Evolutionary conservation across 148 eudicot genomes (phyloP), one percentile per base, ranked within the genome.

Genomic region (Polygonum maritimum): DNA sequence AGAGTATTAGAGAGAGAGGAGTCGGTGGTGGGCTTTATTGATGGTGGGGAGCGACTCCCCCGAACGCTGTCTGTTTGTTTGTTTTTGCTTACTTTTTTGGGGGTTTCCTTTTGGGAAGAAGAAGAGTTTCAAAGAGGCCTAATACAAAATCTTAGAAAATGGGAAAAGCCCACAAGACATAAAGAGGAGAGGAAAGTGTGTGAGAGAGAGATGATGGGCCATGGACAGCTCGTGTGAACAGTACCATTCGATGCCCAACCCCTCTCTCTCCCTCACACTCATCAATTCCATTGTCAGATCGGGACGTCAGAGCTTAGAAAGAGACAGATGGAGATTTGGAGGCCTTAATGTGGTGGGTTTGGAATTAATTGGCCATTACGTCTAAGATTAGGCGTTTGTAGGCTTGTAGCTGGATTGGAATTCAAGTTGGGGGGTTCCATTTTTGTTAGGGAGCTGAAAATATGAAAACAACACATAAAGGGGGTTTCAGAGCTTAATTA

Each of bases 161-260:
- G 69, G 39, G 12, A 63, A 41, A 67, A 67, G 44, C 21, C 41
- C 19, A 38, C 9, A 35, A 67, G 15, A 36, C 45, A 36, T 6
- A 65, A 35, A 63, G 41, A 55, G 21, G 22, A 19, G 62, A 21
- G 39, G 77, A 81, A 80, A 76, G 31, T 0, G 31, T 0, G 31
- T 0, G 31, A 26, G 31, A 26, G 31, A 26, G 76, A 83, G 82
- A 82, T 39, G 71, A 60, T 79, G 90, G 89, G 88, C 95, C 92
- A 87, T 85, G 19, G 82, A 78, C 86, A 85, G 82, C 82, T 84
- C 75, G 63, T 47, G 52, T 69, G 18, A 75, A 76, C 80, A 75
- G 81, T 75, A n/a, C 33, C 47, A 44, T 18, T 3, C 18, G n/a
- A 52, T 44, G 7, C 47, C 54, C 57, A 18, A 18, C 45, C 71